Base-by-base conservation (phyloP, 352 stramenopile species). In the Phytophthora colocasiae region DNA sequence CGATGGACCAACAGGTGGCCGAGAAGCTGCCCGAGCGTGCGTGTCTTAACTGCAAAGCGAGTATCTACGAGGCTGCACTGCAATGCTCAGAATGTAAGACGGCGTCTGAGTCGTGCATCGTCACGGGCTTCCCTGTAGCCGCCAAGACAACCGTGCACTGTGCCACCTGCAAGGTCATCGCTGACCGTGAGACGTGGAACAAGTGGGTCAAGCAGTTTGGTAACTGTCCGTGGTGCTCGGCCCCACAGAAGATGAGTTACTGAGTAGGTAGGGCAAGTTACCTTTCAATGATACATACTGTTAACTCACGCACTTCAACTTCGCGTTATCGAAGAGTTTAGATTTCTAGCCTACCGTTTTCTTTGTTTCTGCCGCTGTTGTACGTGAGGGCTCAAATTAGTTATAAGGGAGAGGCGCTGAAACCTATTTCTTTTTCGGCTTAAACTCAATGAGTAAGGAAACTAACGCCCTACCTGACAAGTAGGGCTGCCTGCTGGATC, bases 391-490 rank as follows among this genome's bases (percentile, higher is more conserved):
- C 19, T 24, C 5, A 6, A 0, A 17, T 52, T n/a, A 66, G 0
- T 6, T 48, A 54, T 54, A 59, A 31, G 6, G 2, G 9, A 11
- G 9, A 14, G 1, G 4, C 10, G 17, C 0, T 4, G 1, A 9
- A 43, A 27, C 4, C 24, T 27, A 31, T 0, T 3, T 19, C 11
- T 50, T 61, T 6, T 32, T 78, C n/a, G 84, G 87, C 87, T 95
- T 95, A 95, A 95, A 95, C 87, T 95, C 87, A 93, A 95, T 95
- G 87, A 95, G 87, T 95, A 95, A 95, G 87, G 87, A 95, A 95
- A 95, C 87, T 95, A 93, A 77, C 67, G 81, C 80, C 64, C 79
- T 90, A 93, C 85, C 76, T 95, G 85, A 95, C 83, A 93, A 88
- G 85, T 95, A 87, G 79, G 75, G 78, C 73, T 63, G 48, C 66